Conservation (phyloP, 108 stramenopile species). For the Skeletonema potamos region DNA sequence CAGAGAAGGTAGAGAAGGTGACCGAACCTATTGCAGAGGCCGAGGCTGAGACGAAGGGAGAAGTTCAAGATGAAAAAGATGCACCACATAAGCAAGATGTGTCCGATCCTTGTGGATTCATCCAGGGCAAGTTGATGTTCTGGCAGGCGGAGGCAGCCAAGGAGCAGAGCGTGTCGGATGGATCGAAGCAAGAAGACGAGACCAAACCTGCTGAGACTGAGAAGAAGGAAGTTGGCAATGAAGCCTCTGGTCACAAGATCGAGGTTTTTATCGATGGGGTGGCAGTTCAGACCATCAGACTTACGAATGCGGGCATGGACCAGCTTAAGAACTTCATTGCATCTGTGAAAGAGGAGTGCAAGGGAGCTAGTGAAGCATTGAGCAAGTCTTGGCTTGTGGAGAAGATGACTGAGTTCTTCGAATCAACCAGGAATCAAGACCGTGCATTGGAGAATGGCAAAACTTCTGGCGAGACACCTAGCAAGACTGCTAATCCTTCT, state of each 20-base stretch:
- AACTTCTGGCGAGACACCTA: neutral
- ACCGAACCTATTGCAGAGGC: too few relatives aligned
- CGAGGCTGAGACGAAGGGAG: too few relatives aligned
- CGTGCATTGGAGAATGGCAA: neutral
- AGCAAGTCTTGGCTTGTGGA: neutral
- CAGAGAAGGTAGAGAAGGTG: too few relatives aligned
- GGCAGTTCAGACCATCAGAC: neutral
- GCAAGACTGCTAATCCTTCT: too few relatives aligned
- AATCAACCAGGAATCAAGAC: neutral
- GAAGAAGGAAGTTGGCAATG: neutral
- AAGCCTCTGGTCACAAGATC: neutral
- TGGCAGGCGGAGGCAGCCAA: neutral
- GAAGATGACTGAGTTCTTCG: neutral
- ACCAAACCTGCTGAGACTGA: neutral
- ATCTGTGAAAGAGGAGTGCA: neutral
- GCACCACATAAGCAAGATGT: neutral
- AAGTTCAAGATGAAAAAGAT: too few relatives aligned
- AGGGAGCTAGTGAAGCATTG: neutral
- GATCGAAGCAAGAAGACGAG: neutral
- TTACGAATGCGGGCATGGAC: neutral
- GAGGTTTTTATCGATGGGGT: neutral
- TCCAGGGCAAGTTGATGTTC: neutral
- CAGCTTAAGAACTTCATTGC: neutral
- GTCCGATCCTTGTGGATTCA: too few relatives aligned
- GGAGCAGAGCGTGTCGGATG: neutral